Conservation (phyloP, 495 filamentous ascomycete genomes). For the Chaetomium tenue region DNA sequence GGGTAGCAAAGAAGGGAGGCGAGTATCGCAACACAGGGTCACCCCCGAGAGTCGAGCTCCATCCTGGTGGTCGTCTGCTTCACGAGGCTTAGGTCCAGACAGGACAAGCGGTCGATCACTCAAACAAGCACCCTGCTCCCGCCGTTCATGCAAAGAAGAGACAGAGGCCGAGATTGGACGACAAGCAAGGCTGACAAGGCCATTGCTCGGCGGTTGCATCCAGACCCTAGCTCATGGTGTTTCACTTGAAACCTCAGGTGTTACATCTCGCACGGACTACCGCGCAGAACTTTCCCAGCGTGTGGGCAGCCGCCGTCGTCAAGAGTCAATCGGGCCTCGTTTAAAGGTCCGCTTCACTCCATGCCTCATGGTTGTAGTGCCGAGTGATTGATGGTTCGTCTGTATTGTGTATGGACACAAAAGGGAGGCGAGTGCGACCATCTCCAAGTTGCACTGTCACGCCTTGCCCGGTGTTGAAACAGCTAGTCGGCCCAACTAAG, state of each 20-base stretch:
- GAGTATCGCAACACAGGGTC: conserved; percentile 1
- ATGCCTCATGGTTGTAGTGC: not conserved
- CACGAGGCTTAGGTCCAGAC: conserved; percentile 16
- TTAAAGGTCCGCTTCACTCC: not conserved
- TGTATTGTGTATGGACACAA: not conserved
- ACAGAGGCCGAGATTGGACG: conserved; percentile 28
- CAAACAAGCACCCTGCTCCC: conserved; percentile 34
- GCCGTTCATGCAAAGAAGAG: conserved; percentile 31
- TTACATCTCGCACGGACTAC: conserved; percentile 31
- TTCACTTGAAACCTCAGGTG: conserved; percentile 42
- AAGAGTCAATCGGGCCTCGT: not conserved
- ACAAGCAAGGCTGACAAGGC: conserved; percentile 37
- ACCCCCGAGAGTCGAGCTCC: not conserved
- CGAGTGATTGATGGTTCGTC: not conserved
- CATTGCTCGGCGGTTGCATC: conserved; percentile 24
- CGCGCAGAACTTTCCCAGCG: not conserved
- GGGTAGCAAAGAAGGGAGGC: conserved; percentile 1
- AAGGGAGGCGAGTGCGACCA: not conserved
- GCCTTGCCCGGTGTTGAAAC: too few relatives aligned
- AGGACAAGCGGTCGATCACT: conserved; percentile 33
- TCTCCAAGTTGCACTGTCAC: not conserved
- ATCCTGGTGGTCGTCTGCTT: conserved; percentile 18
- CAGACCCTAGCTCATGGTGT: conserved; percentile 32
- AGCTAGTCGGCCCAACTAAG: too few relatives aligned
- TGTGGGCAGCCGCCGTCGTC: not conserved